phyloP scores from a whole-genome alignment of 2,329 filamentous ascomycete species.

The Cordyceps fumosorosea region DNA sequence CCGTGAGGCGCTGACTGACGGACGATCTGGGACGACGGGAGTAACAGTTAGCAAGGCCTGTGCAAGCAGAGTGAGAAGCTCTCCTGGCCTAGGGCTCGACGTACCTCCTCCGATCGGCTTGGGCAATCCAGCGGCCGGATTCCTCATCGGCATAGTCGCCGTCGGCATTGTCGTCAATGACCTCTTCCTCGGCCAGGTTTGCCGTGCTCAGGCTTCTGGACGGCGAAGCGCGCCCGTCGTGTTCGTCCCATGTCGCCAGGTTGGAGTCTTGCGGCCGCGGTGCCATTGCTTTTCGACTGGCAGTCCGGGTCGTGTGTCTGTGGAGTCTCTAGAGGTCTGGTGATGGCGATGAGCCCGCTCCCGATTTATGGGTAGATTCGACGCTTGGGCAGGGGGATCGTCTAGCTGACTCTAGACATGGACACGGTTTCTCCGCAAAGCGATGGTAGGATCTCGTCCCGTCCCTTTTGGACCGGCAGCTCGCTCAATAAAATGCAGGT shows the following conservation, averaged over 20 bases:
- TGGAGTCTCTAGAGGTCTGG: neutral
- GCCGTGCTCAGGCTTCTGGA: neutral
- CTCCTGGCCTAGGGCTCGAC: neutral
- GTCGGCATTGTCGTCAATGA: conserved; percentile 36
- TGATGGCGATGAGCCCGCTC: neutral
- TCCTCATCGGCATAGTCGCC: conserved; percentile 21
- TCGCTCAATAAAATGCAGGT: neutral
- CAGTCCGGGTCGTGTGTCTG: neutral
- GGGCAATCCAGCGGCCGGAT: conserved; percentile 19
- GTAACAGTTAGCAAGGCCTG: neutral
- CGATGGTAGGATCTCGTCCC: neutral
- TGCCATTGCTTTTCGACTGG: neutral
- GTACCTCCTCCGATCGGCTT: conserved; percentile 26
- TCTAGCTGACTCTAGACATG: neutral
- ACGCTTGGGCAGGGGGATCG: neutral
- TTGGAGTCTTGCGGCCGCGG: neutral
- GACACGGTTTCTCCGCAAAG: neutral
- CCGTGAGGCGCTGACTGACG: conserved; percentile 48
- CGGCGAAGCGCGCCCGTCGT: neutral
- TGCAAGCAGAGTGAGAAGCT: neutral
- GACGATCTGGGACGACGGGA: conserved; percentile 43
- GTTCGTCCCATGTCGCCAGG: neutral
- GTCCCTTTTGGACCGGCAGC: neutral
- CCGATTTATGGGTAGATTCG: neutral
- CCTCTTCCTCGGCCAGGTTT: conserved; percentile 45